These are phyloP conservation scores for Physcomitrium patens DNA, from an alignment of 225 moss, liverwort and hornwort species.

Conservation along the genomic window DNA sequence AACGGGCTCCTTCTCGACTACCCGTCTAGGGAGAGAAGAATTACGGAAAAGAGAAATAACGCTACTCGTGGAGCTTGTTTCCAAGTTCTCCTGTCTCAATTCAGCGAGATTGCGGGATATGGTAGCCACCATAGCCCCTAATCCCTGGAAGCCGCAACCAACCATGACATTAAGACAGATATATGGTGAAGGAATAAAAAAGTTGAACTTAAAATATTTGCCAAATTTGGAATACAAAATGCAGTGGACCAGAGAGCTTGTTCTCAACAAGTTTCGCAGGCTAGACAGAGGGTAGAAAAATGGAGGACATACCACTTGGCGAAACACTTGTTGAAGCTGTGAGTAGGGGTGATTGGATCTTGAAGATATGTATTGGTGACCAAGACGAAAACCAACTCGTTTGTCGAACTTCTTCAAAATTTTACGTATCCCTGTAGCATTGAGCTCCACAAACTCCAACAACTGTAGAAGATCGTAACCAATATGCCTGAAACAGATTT, in stretches of 20 bases:
- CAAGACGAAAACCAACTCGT: slow-evolving; percentile 82
- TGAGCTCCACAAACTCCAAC: slow-evolving; percentile 87
- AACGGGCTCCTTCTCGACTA: slow-evolving; percentile 62
- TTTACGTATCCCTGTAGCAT: slow-evolving; percentile 90
- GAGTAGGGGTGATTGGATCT: slow-evolving; percentile 98
- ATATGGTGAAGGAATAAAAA: background rate
- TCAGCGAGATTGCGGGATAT: slow-evolving; percentile 72
- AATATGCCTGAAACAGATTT: slow-evolving; percentile 57
- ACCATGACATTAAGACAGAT: background rate
- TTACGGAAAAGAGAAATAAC: slow-evolving; percentile 56
- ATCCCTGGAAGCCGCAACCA: slow-evolving; percentile 44
- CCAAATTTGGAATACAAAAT: slow-evolving; percentile 1
- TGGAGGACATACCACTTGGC: slow-evolving; percentile 62
- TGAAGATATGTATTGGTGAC: slow-evolving; percentile 87
- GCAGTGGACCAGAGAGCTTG: background rate
- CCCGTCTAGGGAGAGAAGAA: slow-evolving; percentile 57
- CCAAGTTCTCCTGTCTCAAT: slow-evolving; percentile 45
- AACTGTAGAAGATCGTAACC: slow-evolving; percentile 87
- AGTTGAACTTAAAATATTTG: background rate
- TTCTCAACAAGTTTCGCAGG: slow-evolving; percentile 2
- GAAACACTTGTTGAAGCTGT: slow-evolving; percentile 94
- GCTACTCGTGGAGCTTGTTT: slow-evolving; percentile 56
- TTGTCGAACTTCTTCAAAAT: slow-evolving; percentile 98
- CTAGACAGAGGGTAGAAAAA: background rate
- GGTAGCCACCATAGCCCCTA: slow-evolving; percentile 71